phyloP scores from a whole-genome alignment of 148 eudicot genomes.

The Cornus kousa region DNA sequence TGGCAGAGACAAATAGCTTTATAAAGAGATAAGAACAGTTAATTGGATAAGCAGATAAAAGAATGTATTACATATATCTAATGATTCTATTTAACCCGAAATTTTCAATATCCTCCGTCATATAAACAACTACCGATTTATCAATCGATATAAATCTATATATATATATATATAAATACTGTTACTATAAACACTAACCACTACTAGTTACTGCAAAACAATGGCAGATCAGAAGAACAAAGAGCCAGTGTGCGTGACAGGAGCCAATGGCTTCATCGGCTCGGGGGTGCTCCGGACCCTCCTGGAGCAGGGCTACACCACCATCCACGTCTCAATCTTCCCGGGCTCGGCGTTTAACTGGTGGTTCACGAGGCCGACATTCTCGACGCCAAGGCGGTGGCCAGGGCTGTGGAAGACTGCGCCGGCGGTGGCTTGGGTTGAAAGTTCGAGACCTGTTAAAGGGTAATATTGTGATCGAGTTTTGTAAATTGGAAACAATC shows the following conservation, averaged over 20 bases:
- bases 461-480: too few relatives aligned
- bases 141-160: too few relatives aligned
- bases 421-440: slow-evolving; percentile 36
- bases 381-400: slow-evolving; percentile 51
- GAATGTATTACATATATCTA: too few relatives aligned
- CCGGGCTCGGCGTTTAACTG: slow-evolving; percentile 46
- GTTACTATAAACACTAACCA: too few relatives aligned
- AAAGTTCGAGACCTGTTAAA: too few relatives aligned
- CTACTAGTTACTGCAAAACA: not conserved
- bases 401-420: slow-evolving; percentile 47
- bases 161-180: too few relatives aligned
- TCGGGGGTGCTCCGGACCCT: slow-evolving; percentile 45
- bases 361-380: slow-evolving; percentile 53
- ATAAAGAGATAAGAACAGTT: too few relatives aligned
- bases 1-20: too few relatives aligned
- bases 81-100: not conserved
- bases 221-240: not conserved
- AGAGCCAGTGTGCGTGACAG: slow-evolving; percentile 30
- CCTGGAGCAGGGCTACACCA: not conserved
- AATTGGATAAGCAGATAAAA: too few relatives aligned
- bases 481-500: too few relatives aligned
- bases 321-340: slow-evolving; percentile 52
- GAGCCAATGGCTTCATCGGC: slow-evolving; percentile 93
- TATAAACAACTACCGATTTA: too few relatives aligned
- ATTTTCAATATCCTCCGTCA: too few relatives aligned